Base-by-base conservation (phyloP, 2,329 filamentous ascomycete genomes). In the Microdochium bolleyi region DNA sequence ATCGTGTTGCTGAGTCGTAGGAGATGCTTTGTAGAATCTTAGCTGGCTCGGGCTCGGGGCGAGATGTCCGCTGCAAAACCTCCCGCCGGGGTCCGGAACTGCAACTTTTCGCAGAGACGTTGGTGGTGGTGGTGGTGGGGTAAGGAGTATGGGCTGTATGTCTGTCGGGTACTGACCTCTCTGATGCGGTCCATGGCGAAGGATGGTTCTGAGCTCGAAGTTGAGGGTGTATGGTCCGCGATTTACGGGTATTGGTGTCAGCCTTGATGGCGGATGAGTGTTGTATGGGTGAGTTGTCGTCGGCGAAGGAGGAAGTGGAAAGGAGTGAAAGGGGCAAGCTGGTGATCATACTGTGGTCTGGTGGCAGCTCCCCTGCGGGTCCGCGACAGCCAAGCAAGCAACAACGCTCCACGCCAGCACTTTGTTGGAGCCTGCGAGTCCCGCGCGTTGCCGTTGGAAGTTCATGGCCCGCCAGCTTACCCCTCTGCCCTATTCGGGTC, bases 131-230 rank as follows among this genome's bases (percentile, higher is more conserved):
- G 57, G 62, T 67, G 61, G 63, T 66, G 65, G 62, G 63, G 65
- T 65, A 64, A 60, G 53, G 48, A 52, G 53, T 46, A 51, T 48
- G 57, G 54, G 57, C 56, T 41, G 25, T 54, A 53, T 51, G 53
- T 55, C 27, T 32, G 37, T 52, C 54, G n/a, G n/a, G n/a, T 60
- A 80, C 86, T 79, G 73, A 92, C 88, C 81, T 91, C 86, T 85
- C 89, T 92, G 73, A 94, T 92, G 74, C 87, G 87, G 74, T 94
- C 89, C 89, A 92, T 55, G 51, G 50, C 54, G 51, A 62, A 61
- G 58, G 57, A 61, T 61, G 64, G 65, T 61, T 60, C 59, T 58
- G 62, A 58, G 55, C 56, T 51, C 51, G 61, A 62, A 65, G 65
- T 59, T 54, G 57, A 65, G 62, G 63, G 61, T 46, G 8, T 4